A percentile compares a stretch with the other conserved stretches of the same genome.
phyloP scores from a whole-genome alignment of 768 basidiomycete genomes.

The Serpula lacrymans region DNA sequence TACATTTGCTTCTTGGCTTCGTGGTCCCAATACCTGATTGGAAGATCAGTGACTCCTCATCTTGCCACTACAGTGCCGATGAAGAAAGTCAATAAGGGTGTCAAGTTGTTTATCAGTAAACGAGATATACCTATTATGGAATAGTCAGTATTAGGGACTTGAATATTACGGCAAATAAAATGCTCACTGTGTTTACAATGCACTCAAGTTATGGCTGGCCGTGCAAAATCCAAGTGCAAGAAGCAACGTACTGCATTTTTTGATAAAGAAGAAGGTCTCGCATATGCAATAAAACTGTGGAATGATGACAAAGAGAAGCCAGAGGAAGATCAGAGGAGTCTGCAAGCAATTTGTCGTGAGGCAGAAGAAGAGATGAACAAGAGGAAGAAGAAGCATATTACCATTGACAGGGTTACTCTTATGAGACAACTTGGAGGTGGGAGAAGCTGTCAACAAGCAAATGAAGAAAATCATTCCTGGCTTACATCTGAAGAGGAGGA shows the following conservation, averaged over 20 bases:
- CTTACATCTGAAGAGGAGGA: slow-evolving; percentile 25
- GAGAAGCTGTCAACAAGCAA: neutral
- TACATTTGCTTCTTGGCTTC: too few species aligned
- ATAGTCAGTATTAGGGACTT: too few species aligned
- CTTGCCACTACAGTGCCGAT: too few species aligned
- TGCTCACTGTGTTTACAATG: too few species aligned
- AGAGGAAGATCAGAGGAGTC: slow-evolving; percentile 2
- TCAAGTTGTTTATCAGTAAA: too few species aligned
- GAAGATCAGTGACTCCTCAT: too few species aligned
- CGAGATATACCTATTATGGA: too few species aligned
- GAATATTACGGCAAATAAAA: too few species aligned
- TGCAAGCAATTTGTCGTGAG: neutral
- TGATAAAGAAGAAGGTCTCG: slow-evolving; percentile 3
- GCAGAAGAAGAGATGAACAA: slow-evolving; percentile 1
- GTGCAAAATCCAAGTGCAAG: neutral
- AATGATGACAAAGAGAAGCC: neutral
- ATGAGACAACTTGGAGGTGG: neutral
- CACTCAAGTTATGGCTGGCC: too few species aligned
- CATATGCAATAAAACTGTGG: slow-evolving; percentile 2
- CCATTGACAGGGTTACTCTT: slow-evolving; percentile 3
- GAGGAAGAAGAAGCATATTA: neutral
- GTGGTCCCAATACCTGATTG: too few species aligned
- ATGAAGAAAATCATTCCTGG: slow-evolving; percentile 21
- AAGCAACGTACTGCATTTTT: neutral
- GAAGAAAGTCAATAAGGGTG: too few species aligned